Conservation (phyloP, 1,139 yeast species). For the Nakaseomyces kungkrabaensis region DNA sequence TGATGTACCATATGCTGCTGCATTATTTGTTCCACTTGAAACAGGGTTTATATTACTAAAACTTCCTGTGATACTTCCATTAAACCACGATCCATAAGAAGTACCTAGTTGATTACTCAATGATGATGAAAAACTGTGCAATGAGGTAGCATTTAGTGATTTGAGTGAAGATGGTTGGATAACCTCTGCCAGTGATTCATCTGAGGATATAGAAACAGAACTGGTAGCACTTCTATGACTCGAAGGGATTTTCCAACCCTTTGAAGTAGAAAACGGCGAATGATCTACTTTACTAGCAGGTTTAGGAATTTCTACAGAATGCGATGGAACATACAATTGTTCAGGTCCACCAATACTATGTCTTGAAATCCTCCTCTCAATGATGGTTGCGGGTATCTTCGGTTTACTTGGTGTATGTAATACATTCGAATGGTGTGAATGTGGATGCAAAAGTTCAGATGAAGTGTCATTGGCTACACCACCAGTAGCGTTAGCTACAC, state of each 20-base stretch:
- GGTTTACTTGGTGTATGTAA: not conserved
- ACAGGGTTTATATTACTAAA: not conserved
- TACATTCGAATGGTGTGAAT: not conserved
- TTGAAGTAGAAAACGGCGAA: slow-evolving; percentile 11
- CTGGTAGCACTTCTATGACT: slow-evolving; percentile 13
- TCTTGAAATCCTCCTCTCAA: not conserved
- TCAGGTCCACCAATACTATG: not conserved
- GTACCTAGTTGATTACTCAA: slow-evolving; percentile 23
- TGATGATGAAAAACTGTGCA: slow-evolving; percentile 27
- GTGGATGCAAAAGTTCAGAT: not conserved
- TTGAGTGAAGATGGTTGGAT: slow-evolving; percentile 29
- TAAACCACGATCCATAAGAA: slow-evolving; percentile 30
- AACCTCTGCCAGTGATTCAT: slow-evolving; percentile 23
- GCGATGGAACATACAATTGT: not conserved
- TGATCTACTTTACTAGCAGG: slow-evolving; percentile 4
- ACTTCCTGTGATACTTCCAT: slow-evolving; percentile 5
- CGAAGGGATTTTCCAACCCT: slow-evolving; percentile 29
- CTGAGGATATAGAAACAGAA: slow-evolving; percentile 22
- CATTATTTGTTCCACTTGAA: not conserved
- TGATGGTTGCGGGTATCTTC: not conserved
- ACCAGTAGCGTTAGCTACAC: too few species aligned
- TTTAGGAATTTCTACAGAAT: not conserved
- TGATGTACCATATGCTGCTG: not conserved
- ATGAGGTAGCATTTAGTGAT: slow-evolving; percentile 22
- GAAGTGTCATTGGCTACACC: too few species aligned